Base-by-base conservation (phyloP, 2,329 filamentous ascomycete species). In the Ophiostoma perfectum region DNA sequence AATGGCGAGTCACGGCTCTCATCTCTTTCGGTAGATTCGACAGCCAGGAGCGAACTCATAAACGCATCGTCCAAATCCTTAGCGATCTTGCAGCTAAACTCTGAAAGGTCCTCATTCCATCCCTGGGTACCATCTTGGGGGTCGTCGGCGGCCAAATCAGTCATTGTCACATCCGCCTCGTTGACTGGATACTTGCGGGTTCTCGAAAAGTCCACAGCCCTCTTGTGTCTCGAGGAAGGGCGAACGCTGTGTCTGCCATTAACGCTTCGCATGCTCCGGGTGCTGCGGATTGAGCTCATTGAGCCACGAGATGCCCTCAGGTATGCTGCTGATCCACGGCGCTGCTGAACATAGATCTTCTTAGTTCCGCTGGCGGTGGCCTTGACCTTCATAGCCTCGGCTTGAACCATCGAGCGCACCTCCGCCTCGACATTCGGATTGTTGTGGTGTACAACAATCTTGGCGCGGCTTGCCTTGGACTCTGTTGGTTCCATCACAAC, bases 11-110 rank as follows among this genome's bases (percentile, higher is more conserved):
- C 67, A 76, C 68, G 79, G 76, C 41, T 77, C n/a, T 70, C 69
- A 3, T 69, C 69, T 9, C 70, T 70, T 14, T 70, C 71, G 2
- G 41, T 67, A 39, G 47, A 67, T 14, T 72, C 71, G 11, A 66
- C 70, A 0, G 75, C 73, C 44, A 84, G 78, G 11, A 86, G 73
- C 9, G 82, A 83, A 73, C 90, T 88, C 75, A 92, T 93, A 80
- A 98, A 97, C 1, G 93, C 93, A 74, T 95, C 91, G 75, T 98
- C 93, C 75, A 93, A 96, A 69, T 95, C 91, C 77, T 92, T 92
- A 65, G 92, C 92, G 70, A 97, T 88, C 74, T 92, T 92, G 73
- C 86, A 87, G 73, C 92, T 96, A 69, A 96, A 90, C 73, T 94
- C 89, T 6, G 92, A 85, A 67, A 95, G 85, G 75, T 97, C 93